Percentiles rank a stretch among this genome's conserved stretches.
Evolutionary conservation across 78 protist species (phyloP).

Genomic region (Thecamonas trahens): DNA sequence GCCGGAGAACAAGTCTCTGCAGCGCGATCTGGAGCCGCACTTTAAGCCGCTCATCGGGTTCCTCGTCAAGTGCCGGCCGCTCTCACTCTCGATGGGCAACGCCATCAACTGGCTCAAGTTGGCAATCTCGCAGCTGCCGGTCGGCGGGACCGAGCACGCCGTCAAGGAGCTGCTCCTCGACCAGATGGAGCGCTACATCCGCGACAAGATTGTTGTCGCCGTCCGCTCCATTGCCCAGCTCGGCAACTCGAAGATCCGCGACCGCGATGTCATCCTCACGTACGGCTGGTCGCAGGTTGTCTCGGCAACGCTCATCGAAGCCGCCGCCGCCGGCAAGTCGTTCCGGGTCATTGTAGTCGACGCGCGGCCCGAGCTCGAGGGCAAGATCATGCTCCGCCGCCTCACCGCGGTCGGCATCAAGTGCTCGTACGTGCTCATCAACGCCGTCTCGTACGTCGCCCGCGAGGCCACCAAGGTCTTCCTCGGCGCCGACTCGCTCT

Average conservation of each 20-base stretch:
- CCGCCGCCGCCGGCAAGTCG: conserved; percentile 36
- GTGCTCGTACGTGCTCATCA: conserved; percentile 69
- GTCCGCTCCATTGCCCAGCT: conserved; percentile 33
- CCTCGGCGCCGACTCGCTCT: conserved; percentile 80
- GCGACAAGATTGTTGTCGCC: conserved; percentile 57
- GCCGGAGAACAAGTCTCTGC: conserved; percentile 10
- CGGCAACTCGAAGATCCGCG: conserved; percentile 40
- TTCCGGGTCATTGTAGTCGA: conserved; percentile 88
- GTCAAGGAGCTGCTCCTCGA: conserved; percentile 28
- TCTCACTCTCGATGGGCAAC: conserved; percentile 71
- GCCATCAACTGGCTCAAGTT: conserved; percentile 48
- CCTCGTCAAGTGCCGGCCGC: conserved; percentile 38
- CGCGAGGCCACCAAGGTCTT: conserved; percentile 56
- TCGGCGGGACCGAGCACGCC: neutral
- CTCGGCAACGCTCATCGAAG: conserved; percentile 46
- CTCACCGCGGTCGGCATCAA: conserved; percentile 54
- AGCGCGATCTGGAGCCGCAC: conserved; percentile 38
- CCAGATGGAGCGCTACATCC: conserved; percentile 44
- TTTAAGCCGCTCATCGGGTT: conserved; percentile 58
- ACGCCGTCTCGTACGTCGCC: conserved; percentile 62
- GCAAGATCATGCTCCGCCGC: conserved; percentile 29
- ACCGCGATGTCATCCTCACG: conserved; percentile 80
- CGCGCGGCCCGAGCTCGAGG: conserved; percentile 83
- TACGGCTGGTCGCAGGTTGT: conserved; percentile 62
- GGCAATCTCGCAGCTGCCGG: conserved; percentile 9